phyloP scores from a whole-genome alignment of 192 early-diverging fungal species.

The Entomortierella chlamydospora region DNA sequence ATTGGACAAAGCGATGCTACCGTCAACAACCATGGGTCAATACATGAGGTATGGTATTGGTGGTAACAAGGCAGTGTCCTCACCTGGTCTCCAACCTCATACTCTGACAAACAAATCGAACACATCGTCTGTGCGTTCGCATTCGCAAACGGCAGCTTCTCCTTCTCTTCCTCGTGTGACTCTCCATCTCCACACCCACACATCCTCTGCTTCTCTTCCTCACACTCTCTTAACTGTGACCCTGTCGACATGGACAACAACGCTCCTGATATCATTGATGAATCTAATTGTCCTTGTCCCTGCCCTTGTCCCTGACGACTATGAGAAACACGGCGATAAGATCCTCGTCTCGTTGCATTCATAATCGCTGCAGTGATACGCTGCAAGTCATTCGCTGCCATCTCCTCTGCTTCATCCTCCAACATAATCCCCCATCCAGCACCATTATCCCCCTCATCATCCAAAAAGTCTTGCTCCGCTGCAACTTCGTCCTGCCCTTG shows the following conservation, averaged over 20 bases:
- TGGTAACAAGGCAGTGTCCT: constrained; percentile 64
- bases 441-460: background rate
- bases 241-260: no score
- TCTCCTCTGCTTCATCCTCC: constrained; percentile 1
- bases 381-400: background rate
- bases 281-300: constrained; percentile 1
- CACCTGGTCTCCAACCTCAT: constrained; percentile 58
- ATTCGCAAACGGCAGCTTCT: constrained; percentile 40
- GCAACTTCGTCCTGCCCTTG: no score
- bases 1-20: constrained; percentile 64
- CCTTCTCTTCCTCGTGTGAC: constrained; percentile 4
- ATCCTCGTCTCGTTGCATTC: background rate
- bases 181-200: no score
- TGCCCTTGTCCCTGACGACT: background rate
- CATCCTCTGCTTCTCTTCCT: no score
- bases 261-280: no score
- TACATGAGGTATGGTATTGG: constrained; percentile 65
- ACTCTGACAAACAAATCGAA: constrained; percentile 64
- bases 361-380: background rate
- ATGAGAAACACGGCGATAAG: background rate
- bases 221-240: no score
- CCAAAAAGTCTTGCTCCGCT: no score
- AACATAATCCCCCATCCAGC: no score
- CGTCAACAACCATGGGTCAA: constrained; percentile 64
- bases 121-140: constrained; percentile 56